Conservation (phyloP, 1,284 basidiomycete species). For the Wallemia ichthyophaga region DNA sequence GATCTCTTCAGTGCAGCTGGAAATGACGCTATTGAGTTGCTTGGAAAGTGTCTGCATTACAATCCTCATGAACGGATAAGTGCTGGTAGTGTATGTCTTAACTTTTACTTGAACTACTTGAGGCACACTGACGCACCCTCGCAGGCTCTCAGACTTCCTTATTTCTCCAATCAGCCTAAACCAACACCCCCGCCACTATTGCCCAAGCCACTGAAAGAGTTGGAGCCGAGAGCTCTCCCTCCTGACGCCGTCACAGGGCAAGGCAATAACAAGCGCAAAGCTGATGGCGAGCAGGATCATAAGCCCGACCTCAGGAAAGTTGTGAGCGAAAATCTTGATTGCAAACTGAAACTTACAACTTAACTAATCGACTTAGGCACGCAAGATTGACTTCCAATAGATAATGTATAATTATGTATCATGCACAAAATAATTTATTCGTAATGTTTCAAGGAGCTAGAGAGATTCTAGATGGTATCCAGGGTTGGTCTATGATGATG, state of each 20-base stretch:
- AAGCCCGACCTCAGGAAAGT: slow-evolving; percentile 1
- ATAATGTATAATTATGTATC: background rate
- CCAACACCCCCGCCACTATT: slow-evolving; percentile 53
- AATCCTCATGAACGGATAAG: slow-evolving; percentile 58
- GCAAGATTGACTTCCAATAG: background rate
- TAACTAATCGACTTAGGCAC: background rate
- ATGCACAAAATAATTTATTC: background rate
- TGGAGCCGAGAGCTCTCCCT: slow-evolving; percentile 23
- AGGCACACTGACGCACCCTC: slow-evolving; percentile 1
- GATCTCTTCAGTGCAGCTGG: slow-evolving; percentile 73
- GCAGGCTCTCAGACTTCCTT: slow-evolving; percentile 41
- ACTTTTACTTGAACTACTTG: slow-evolving; percentile 1
- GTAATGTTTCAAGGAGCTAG: background rate
- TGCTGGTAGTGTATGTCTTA: slow-evolving; percentile 34
- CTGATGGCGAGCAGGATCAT: background rate
- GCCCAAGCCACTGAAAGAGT: slow-evolving; percentile 33
- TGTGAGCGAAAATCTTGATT: background rate
- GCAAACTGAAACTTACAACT: background rate
- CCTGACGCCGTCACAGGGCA: slow-evolving; percentile 19
- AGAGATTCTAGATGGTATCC: background rate
- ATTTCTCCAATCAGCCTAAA: slow-evolving; percentile 44
- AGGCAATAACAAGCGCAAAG: background rate
- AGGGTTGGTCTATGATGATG: too few species aligned
- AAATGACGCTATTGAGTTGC: slow-evolving; percentile 54
- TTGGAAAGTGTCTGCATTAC: slow-evolving; percentile 46